These are phyloP conservation scores for Tagetes patula DNA, from an alignment of 129 eudicot species.

Conservation along the genomic window DNA sequence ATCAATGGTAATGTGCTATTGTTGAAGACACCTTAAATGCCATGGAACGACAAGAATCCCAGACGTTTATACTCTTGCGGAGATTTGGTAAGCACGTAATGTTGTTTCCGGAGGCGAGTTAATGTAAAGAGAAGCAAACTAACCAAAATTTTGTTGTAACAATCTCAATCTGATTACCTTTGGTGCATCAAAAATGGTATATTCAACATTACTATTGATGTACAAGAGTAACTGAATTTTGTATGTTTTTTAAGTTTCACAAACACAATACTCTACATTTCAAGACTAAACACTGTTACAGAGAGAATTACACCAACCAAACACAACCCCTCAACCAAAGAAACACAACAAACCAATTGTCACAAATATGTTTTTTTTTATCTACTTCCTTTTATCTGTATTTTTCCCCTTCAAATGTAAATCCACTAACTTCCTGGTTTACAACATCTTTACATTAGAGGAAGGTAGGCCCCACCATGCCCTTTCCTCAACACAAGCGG, in stretches of 20 bases:
- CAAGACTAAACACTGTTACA: constrained; percentile 24
- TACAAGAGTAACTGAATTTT: constrained; percentile 15
- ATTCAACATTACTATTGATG: constrained; percentile 23
- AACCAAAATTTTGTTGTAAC: neutral
- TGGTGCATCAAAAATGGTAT: constrained; percentile 2
- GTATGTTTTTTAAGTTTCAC: constrained; percentile 9
- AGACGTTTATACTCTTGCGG: no score
- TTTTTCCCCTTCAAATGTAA: constrained; percentile 9
- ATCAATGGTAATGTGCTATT: no score
- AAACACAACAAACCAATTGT: constrained; percentile 19
- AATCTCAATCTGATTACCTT: neutral
- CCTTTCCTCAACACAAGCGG: constrained; percentile 96
- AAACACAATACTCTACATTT: constrained; percentile 22
- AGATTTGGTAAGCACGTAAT: no score
- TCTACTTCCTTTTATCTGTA: constrained; percentile 21
- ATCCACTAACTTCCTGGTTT: constrained; percentile 6
- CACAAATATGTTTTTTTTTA: constrained; percentile 16
- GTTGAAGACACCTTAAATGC: no score
- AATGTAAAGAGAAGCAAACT: neutral
- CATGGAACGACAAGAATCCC: no score
- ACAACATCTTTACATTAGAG: constrained; percentile 55
- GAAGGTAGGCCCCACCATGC: constrained; percentile 98
- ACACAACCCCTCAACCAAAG: constrained; percentile 24
- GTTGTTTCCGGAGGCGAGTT: no score
- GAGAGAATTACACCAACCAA: constrained; percentile 20